Evolutionary conservation across 2,329 filamentous ascomycete species (phyloP), one percentile per base, ranked within the genome.

Genomic region (Aspergillus novoparasiticus): DNA sequence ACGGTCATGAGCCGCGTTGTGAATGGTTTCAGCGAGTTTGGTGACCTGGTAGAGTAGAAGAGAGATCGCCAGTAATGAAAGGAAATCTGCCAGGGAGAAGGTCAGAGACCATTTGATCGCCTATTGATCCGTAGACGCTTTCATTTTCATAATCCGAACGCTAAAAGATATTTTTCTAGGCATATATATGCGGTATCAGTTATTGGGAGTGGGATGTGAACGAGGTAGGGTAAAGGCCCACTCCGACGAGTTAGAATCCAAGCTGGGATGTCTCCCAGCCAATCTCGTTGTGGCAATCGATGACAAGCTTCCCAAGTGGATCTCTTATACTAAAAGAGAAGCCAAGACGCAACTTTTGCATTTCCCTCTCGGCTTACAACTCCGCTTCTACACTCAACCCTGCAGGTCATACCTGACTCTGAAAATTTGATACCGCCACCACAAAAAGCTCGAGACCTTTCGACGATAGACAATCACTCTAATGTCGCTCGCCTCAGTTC

Each of bases 291-390:
- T 23, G 6, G 23, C 11, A 4, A 26, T 16, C 3, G 14, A 28
- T 9, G 23, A 28, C 46, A 50, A 50, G 46, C 46, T 50, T 50
- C 23, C 46, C 6, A 50, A 50, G 46, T 50, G 23, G 46, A 9
- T 14, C 46, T 16, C 21, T 6, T 50, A 16, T 26, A 50, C 46
- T 2, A 50, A 50, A 50, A 28, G 21, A 30, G 46, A 2, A 50
- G 46, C 46, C 46, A 50, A 50, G 46, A 28, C 23, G 21, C 4
- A 50, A 50, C 46, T 50, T 50, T 50, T 26, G 46, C 46, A 28
- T 50, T 50, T 50, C 23, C 1, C 14, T 50, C 6, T 50, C 46
- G 5, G n/a, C n/a, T 11, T 23, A 46, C n/a, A 41, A n/a, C 8
- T 41, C 39, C 39, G 16, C 39, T 41, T 41, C 39, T n/a, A 41